A percentile compares a stretch with the other conserved stretches of the same genome.
Conservation (phyloP, 441 rosid genomes). For the Kokia cookei region DNA sequence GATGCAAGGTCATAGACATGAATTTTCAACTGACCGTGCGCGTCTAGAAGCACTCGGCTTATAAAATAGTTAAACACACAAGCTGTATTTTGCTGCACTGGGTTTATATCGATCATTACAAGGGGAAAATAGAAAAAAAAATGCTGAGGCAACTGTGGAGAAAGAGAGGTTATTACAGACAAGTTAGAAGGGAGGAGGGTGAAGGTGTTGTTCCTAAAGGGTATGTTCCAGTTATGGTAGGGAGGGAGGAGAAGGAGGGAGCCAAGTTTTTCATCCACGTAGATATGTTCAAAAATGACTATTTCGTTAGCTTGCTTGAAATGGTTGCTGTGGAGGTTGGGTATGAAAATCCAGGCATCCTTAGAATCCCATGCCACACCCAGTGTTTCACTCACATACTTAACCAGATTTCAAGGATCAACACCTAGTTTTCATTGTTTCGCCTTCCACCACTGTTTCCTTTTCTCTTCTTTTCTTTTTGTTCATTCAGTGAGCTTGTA, state of each 20-base stretch:
- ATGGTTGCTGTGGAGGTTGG: constrained; percentile 16
- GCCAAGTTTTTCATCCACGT: constrained; percentile 11
- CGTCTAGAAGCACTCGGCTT: not conserved
- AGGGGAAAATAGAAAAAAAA: not conserved
- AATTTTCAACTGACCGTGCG: not conserved
- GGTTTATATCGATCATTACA: not conserved
- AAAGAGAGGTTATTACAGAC: not conserved
- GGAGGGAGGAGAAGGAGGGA: not conserved
- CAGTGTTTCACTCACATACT: constrained; percentile 1
- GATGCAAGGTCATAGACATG: not conserved
- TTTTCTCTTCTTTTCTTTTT: no score
- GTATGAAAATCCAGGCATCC: constrained; percentile 7
- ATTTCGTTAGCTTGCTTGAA: constrained; percentile 7
- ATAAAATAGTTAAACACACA: not conserved
- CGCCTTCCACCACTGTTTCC: no score
- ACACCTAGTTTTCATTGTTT: not conserved
- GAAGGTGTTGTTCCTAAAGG: constrained; percentile 10
- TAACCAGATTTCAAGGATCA: not conserved
- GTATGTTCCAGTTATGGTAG: constrained; percentile 20
- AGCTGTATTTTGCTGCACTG: not conserved
- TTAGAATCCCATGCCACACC: constrained; percentile 12
- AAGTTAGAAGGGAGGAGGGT: not conserved
- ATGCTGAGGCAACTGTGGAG: not conserved
- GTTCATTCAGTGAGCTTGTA: no score
- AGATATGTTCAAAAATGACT: constrained; percentile 14